These are phyloP conservation scores for Linnemannia zychae DNA, from an alignment of 192 early-diverging fungal genomes.

Conservation along the genomic window DNA sequence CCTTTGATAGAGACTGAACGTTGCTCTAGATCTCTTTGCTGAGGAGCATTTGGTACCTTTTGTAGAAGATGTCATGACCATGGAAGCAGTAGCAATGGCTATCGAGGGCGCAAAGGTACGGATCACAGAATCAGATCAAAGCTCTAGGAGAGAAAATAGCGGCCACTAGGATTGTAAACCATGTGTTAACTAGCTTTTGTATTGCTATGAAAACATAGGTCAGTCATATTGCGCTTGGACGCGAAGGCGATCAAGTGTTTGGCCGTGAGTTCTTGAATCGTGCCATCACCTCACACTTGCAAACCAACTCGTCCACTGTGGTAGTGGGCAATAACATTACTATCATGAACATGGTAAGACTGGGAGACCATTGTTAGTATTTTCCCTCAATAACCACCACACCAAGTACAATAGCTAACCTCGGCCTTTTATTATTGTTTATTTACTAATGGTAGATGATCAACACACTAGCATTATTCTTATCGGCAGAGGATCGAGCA, in stretches of 20 bases:
- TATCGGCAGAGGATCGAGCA: conserved; percentile 61
- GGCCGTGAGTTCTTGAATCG: conserved; percentile 59
- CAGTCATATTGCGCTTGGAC: conserved; percentile 61
- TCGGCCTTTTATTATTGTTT: background rate
- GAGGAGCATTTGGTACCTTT: conserved; percentile 60
- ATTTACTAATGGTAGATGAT: conserved; percentile 49
- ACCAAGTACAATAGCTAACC: no score
- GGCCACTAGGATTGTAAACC: background rate
- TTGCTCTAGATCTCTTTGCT: conserved; percentile 61
- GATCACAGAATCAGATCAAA: background rate
- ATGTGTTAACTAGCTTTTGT: background rate
- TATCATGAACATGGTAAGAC: conserved; percentile 66
- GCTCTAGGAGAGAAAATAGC: no score
- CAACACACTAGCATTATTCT: conserved; percentile 65
- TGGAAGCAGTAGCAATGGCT: conserved; percentile 66
- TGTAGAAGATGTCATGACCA: conserved; percentile 64
- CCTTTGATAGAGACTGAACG: conserved; percentile 37
- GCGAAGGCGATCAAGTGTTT: conserved; percentile 58
- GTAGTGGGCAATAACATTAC: conserved; percentile 65
- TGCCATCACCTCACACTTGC: conserved; percentile 66
- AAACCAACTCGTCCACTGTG: conserved; percentile 63
- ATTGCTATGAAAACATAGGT: conserved; percentile 33
- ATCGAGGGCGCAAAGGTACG: conserved; percentile 65
- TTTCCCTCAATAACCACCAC: no score
- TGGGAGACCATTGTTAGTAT: background rate